Base-by-base conservation (phyloP, 108 stramenopile genomes). In the Aurantiochytrium sp. region DNA sequence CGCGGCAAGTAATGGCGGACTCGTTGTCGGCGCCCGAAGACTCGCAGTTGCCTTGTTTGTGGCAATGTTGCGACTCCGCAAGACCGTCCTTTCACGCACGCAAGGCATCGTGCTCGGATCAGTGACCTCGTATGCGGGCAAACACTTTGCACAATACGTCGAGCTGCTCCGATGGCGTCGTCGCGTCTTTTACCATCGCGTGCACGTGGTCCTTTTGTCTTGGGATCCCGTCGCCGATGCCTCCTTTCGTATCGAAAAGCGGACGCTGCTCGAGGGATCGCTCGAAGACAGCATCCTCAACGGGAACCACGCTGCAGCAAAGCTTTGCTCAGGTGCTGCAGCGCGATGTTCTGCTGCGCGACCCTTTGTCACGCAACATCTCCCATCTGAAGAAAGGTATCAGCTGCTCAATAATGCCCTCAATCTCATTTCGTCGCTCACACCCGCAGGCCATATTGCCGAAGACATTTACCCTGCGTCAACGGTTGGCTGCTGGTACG, bases 371-470 rank as follows among this genome's bases (percentile, higher is more conserved):
- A 83, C 76, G 10, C 76, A 83, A 23, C 76, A 83, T 45, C 51
- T 83, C 25, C 49, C 76, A 12, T 12, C 76, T 14, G 6, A 23
- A 6, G 76, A 83, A 45, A 83, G 76, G 51, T 83, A 83, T 45
- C 76, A 53, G 45, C 16, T 83, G 14, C 51, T 83, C 23, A 53
- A 47, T 12, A 83, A 35, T 45, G 51, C 76, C 12, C 76, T 83
- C 76, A 83, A 83, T 83, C 51, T 83, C 25, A 53, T 83, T 4
- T 83, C 76, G 45, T 47, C 76, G n/a, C 76, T 83, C 49, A 53
- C 49, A 12, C 76, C 76, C 12, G 51, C 76, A 6, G 76, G 76
- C 23, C 76, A 83, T 45, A 53, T 83, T 23, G 76, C 76, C 45
- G 76, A 83, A 45, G 76, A 83, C 23, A 83, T 83, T 6, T 47